Evolutionary conservation across 371 early-diverging fungal genomes (phyloP), one percentile per base, ranked within the genome.

Genomic region (Mortierella sp.): DNA sequence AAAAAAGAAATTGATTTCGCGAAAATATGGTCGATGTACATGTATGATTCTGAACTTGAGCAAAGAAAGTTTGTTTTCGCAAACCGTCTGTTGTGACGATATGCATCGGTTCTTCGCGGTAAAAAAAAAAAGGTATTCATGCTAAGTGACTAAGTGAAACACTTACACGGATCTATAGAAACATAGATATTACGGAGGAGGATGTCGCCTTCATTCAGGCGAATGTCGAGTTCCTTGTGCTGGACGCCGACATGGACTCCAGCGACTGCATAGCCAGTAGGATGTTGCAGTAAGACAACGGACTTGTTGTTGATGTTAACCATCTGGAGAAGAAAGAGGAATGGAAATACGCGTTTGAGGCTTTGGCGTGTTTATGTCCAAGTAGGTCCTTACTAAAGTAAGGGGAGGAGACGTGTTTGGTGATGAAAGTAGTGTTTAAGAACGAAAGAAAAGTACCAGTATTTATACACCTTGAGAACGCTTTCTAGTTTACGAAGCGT

Each of bases 101-200:
- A 36, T 36, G 36, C 36, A 36, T 36, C 36, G 36, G 36, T 36
- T 36, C 36, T 6, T 36, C 3, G 19, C 47, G 4, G 5, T 47
- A 47, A 40, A 58, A 47, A 33, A 59, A 47, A 0, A 22, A 19
- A 9, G 16, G 16, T 22, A 24, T 41, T 45, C 47, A 43, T 43
- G 19, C 11, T 52, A 22, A 16, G n/a, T 52, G 40, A 21, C 11
- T 52, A 22, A 16, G n/a, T 52, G 40, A 21, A 10, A 21, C 40
- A 1, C 70, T 43, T 84, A 61, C 87, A 81, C n/a, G 89, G 89
- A 61, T 87, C 89, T 24, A 87, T 52, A 19, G 86, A 86, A 22
- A 87, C 40, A 74, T 70, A 87, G 24, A 83, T 76, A 67, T 76
- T 76, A 76, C 90, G 88, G 32, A 92, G 19, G 15, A 92, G 74